Evolutionary conservation across 2,329 filamentous ascomycete genomes (phyloP), one percentile per base, ranked within the genome.

Genomic region (Thermoascus crustaceus): DNA sequence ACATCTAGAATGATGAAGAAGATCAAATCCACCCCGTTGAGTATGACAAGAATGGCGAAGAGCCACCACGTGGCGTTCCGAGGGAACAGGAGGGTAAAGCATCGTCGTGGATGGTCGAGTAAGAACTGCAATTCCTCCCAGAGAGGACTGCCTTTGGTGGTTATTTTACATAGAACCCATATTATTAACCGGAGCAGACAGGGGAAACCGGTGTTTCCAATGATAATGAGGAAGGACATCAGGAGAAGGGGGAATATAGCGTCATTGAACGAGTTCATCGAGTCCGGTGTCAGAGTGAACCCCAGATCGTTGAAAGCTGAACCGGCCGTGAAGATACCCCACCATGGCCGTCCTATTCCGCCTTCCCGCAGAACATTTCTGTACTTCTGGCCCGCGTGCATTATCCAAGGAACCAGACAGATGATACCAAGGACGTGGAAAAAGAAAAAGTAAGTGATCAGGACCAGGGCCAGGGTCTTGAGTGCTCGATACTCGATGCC

Each of bases 271-370:
- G 85, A 89, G 26, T 78, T 73, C 87, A 98, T 95, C 47, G 87
- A 95, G 62, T 96, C 85, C 0, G 88, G 82, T 0, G 87, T 96
- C 45, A 98, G 67, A 2, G 88, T 89, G 49, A 87, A 89, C 7
- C 91, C 91, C n/a, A 96, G 66, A 64, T 98, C 89, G 62, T 89
- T 95, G 61, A 98, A 95, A 37, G 87, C 75, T 25, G 87, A 91
- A 32, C 78, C 85, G 9, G 87, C 67, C 0, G 85, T 94, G 64
- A 89, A 98, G 47, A 98, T 78, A 0, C 77, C 87, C 76, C 91
- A 98, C 91, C 91, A 98, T 0, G 76, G 73, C 25, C 76, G 76
- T 38, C 71, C 79, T 46, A 84, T 66, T 6, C 77, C 78, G 33
- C 67, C 70, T 0, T 55, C 60, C 2, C 72, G 67, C n/a, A 95